Evolutionary conservation across 1,284 basidiomycete genomes (phyloP), one percentile per base, ranked within the genome.

Genomic region (Apiotrichum siamense): DNA sequence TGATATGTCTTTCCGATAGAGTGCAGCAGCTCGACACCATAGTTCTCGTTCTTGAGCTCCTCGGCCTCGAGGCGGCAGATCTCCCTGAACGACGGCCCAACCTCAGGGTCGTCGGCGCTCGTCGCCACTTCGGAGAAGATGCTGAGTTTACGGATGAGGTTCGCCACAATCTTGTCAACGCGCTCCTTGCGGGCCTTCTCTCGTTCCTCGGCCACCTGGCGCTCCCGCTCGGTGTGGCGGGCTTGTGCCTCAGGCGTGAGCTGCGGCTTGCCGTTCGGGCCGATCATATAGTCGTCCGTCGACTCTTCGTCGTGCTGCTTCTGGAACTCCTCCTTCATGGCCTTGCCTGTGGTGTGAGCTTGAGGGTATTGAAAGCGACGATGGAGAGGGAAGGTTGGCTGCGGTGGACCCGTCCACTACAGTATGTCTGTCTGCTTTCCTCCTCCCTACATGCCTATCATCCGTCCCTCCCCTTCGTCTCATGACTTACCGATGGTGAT

Each of bases 321-420:
- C 67, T 98, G 93, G 66, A 99, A 77, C 6, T 92, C 93, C 7
- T 90, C 83, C 77, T 99, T 99, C 96, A 99, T 97, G 65, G 98
- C 94, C 62, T 83, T 83, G 29, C 91, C 93, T 61, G 91, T 49
- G 17, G 85, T 44, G 9, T 52, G 23, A 33, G 32, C n/a, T n/a
- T n/a, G n/a, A n/a, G n/a, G n/a, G n/a, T n/a, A n/a, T n/a, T n/a
- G n/a, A n/a, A n/a, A n/a, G n/a, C n/a, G n/a, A n/a, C 15, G 21
- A 21, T 23, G 21, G 12, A 13, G 18, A 1, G 18, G 12, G 21
- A 21, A 37, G 6, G 20, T 15, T 26, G 21, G 25, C 5, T 2
- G 25, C 32, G 32, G 27, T 29, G n/a, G n/a, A n/a, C n/a, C n/a
- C n/a, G n/a, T n/a, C n/a, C n/a, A n/a, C n/a, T n/a, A n/a, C n/a